Evolutionary conservation across 2,329 filamentous ascomycete genomes (phyloP).

Genomic region (Thelonectria rubi): DNA sequence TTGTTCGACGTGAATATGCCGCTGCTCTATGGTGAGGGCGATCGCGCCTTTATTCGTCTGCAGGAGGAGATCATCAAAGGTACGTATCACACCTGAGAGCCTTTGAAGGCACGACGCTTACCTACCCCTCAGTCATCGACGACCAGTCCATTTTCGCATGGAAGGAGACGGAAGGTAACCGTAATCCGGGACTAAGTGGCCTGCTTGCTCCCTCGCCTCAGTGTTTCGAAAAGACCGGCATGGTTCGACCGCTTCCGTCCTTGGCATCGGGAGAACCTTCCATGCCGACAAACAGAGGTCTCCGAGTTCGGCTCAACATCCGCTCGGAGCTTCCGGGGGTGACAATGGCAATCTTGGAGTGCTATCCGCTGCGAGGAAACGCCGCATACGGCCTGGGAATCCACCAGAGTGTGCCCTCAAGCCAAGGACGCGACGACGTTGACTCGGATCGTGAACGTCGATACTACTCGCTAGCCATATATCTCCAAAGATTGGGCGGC

Average conservation of each 20-base stretch:
- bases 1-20: conserved; percentile 19
- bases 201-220: background rate
- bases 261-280: background rate
- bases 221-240: background rate
- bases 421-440: too few relatives aligned
- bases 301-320: background rate
- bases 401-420: background rate
- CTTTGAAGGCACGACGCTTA: background rate
- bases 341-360: background rate
- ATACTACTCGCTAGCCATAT: background rate
- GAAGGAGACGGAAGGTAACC: background rate
- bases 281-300: background rate
- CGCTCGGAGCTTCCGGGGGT: background rate
- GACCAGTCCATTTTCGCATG: conserved; percentile 11
- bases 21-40: conserved; percentile 9
- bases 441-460: background rate
- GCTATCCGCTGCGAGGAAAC: background rate
- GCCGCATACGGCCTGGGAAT: background rate
- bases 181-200: background rate
- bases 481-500: background rate
- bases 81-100: background rate
- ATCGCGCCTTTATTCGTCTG: conserved; percentile 11
- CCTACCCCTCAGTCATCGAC: background rate
- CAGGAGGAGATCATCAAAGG: conserved; percentile 18
- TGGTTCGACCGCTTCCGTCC: background rate